phyloP scores from a whole-genome alignment of 2,329 filamentous ascomycete species.

The Colletotrichum godetiae region DNA sequence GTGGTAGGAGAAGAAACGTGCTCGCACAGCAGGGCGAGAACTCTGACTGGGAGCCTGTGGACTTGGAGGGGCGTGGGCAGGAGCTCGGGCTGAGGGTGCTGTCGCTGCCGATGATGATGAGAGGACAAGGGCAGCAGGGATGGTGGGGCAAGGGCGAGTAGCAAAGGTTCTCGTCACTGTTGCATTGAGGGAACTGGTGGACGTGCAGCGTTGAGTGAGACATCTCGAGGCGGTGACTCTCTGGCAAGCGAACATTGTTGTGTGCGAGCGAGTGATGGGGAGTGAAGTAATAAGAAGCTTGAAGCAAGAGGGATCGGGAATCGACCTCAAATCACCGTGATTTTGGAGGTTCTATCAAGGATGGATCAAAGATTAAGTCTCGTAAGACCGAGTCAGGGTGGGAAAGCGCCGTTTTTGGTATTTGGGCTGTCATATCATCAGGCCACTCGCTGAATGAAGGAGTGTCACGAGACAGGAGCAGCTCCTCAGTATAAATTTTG shows the following conservation, averaged over 20 bases:
- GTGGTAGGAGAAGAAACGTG: constrained; percentile 34
- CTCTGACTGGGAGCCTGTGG: neutral
- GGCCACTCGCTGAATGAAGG: neutral
- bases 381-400: neutral
- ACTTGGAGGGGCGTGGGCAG: neutral
- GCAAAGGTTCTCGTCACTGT: constrained; percentile 27
- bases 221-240: constrained; percentile 27
- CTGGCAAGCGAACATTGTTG: neutral
- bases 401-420: neutral
- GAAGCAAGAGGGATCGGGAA: neutral
- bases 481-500: constrained; percentile 2
- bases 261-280: neutral
- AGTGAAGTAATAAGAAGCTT: neutral
- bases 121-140: constrained; percentile 13
- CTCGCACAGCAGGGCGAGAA: constrained; percentile 11
- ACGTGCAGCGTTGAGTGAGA: constrained; percentile 22
- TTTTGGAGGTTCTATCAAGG: neutral
- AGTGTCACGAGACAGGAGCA: neutral
- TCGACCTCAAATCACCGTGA: neutral
- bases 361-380: neutral
- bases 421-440: constrained; percentile 11
- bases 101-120: neutral
- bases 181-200: constrained; percentile 16
- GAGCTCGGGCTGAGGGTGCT: neutral
- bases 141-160: constrained; percentile 24